Percentiles rank a stretch among this genome's conserved stretches.
Conservation (phyloP, 768 basidiomycete species). For the Phanerodontia chrysosporium region DNA sequence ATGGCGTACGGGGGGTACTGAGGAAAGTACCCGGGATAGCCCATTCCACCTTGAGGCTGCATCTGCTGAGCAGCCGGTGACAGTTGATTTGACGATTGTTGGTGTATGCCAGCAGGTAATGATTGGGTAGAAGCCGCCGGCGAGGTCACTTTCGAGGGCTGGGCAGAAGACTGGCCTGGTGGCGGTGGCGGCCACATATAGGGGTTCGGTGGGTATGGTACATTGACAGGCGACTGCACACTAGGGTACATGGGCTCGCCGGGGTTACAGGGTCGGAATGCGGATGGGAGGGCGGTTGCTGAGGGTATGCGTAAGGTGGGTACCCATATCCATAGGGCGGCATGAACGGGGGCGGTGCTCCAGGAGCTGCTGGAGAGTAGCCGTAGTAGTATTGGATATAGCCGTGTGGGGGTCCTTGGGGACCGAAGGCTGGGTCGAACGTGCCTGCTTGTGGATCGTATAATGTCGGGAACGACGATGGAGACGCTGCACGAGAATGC, state of each 20-base stretch:
- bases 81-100: neutral
- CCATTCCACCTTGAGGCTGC: slow-evolving; percentile 16
- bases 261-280: slow-evolving; percentile 32
- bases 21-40: slow-evolving; percentile 12
- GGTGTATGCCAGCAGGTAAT: neutral
- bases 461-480: slow-evolving; percentile 69
- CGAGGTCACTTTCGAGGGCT: slow-evolving; percentile 9
- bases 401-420: slow-evolving; percentile 19
- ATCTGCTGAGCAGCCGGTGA: slow-evolving; percentile 18
- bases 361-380: slow-evolving; percentile 28
- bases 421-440: slow-evolving; percentile 25
- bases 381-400: slow-evolving; percentile 28
- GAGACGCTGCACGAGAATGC: slow-evolving; percentile 70
- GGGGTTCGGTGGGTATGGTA: slow-evolving; percentile 25
- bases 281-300: slow-evolving; percentile 38
- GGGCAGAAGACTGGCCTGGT: slow-evolving; percentile 1
- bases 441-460: slow-evolving; percentile 51
- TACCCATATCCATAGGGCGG: slow-evolving; percentile 49
- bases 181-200: slow-evolving; percentile 33
- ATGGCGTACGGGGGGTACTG: slow-evolving; percentile 14
- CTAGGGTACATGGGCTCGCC: slow-evolving; percentile 29
- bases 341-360: slow-evolving; percentile 32
- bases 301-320: slow-evolving; percentile 47
- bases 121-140: neutral
- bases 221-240: slow-evolving; percentile 20